Evolutionary conservation across 148 eudicot species (phyloP).

Genomic region (Rhododendron henanense): DNA sequence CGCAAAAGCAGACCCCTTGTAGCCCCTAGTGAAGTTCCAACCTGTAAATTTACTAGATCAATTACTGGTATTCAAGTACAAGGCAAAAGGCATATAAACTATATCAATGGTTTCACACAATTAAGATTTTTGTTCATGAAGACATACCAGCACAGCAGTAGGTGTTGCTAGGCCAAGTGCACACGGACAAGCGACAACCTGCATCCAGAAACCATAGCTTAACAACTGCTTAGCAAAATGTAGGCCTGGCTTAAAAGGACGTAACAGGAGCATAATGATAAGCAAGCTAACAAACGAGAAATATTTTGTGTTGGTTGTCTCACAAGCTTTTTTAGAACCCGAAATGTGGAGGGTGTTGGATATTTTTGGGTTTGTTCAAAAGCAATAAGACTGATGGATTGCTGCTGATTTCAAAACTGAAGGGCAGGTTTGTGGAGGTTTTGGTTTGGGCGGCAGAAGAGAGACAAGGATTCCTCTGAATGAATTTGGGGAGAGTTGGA

Average conservation of each 20-base stretch:
- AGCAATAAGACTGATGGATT: background rate
- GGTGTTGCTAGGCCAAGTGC: slow-evolving; percentile 99
- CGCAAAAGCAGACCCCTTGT: slow-evolving; percentile 90
- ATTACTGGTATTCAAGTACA: background rate
- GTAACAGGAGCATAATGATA: background rate
- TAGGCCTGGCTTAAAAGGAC: background rate
- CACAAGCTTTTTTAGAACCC: background rate
- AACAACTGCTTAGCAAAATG: background rate
- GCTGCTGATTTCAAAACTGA: background rate
- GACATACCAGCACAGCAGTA: slow-evolving; percentile 83
- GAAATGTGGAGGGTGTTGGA: background rate
- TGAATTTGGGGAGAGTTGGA: background rate
- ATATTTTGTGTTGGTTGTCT: background rate
- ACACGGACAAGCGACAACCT: slow-evolving; percentile 97
- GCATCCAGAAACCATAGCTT: slow-evolving; percentile 15
- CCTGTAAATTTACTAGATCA: slow-evolving; percentile 25
- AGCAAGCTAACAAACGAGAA: background rate
- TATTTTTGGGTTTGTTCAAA: background rate
- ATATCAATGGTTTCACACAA: background rate
- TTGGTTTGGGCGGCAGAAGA: background rate
- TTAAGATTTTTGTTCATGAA: background rate
- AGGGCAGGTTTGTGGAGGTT: background rate
- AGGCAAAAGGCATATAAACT: background rate
- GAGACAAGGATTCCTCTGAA: background rate
- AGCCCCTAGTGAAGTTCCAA: slow-evolving; percentile 98